Evolutionary conservation across 305 asterid genomes (phyloP).

Genomic region (Solanum hybrid): DNA sequence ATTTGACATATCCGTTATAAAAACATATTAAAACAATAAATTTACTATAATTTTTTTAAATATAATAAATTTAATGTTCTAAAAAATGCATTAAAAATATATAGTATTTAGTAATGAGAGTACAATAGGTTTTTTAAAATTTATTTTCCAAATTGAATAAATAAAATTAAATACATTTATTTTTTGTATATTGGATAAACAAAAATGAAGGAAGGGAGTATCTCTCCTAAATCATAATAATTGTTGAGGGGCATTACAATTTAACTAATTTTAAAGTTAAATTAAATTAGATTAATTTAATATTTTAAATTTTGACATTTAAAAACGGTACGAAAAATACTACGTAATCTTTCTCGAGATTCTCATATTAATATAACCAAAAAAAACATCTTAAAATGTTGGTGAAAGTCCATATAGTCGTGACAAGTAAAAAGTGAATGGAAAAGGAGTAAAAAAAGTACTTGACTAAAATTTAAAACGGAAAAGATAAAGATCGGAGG

Average conservation of each 20-base stretch:
- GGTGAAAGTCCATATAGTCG: not conserved
- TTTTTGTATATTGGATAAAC: not conserved
- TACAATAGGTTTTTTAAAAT: no score
- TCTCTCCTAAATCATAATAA: not conserved
- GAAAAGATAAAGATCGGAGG: not conserved
- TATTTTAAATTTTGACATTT: not conserved
- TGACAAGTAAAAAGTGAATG: not conserved
- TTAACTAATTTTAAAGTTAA: not conserved
- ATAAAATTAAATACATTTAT: not conserved
- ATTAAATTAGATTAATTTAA: not conserved
- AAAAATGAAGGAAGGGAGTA: not conserved
- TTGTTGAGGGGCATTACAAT: not conserved
- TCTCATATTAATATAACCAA: not conserved
- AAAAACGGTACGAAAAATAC: not conserved
- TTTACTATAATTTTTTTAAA: no score
- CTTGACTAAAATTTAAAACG: not conserved
- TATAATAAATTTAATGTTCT: no score
- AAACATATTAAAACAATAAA: no score
- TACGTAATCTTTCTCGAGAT: not conserved
- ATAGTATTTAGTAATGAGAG: not conserved
- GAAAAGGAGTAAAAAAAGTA: not conserved
- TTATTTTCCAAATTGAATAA: not conserved
- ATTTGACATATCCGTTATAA: not conserved
- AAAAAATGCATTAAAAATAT: no score
- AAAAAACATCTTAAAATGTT: not conserved